Percentiles rank a stretch among this genome's conserved stretches.
phyloP scores from a whole-genome alignment of 2,329 filamentous ascomycete species.

The Chaetomium sp. region DNA sequence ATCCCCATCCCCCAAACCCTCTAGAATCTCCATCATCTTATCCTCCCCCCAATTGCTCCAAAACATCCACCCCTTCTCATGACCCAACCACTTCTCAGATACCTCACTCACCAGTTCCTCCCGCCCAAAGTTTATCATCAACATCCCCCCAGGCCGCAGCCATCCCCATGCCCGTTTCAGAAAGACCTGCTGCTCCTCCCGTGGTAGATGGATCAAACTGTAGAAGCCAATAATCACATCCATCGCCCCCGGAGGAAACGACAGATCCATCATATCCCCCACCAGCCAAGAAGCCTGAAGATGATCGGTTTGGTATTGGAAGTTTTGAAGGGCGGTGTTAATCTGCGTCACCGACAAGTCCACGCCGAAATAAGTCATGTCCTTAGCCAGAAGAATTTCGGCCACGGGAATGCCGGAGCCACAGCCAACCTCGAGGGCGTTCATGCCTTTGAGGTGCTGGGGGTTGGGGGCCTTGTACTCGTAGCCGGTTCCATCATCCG shows the following conservation, averaged over 20 bases:
- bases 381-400: constrained; percentile 27
- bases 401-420: constrained; percentile 35
- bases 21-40: constrained; percentile 27
- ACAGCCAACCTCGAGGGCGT: constrained; percentile 38
- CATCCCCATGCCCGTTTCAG: constrained; percentile 39
- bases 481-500: not conserved
- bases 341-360: constrained; percentile 38
- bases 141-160: constrained; percentile 44
- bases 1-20: constrained; percentile 27
- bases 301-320: constrained; percentile 8
- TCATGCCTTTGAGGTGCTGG: constrained; percentile 3
- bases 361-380: constrained; percentile 31
- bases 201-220: constrained; percentile 49
- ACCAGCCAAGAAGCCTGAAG: constrained; percentile 19
- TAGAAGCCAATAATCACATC: constrained; percentile 48
- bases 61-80: constrained; percentile 38
- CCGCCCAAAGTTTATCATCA: constrained; percentile 43
- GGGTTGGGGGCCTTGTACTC: not conserved
- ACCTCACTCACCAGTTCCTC: constrained; percentile 26
- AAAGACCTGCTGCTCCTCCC: constrained; percentile 42
- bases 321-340: constrained; percentile 25
- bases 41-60: constrained; percentile 37
- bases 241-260: constrained; percentile 31
- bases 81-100: constrained; percentile 32
- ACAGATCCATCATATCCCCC: constrained; percentile 35